Conservation (phyloP, 495 filamentous ascomycete species). For the Rusavskia elegans region DNA sequence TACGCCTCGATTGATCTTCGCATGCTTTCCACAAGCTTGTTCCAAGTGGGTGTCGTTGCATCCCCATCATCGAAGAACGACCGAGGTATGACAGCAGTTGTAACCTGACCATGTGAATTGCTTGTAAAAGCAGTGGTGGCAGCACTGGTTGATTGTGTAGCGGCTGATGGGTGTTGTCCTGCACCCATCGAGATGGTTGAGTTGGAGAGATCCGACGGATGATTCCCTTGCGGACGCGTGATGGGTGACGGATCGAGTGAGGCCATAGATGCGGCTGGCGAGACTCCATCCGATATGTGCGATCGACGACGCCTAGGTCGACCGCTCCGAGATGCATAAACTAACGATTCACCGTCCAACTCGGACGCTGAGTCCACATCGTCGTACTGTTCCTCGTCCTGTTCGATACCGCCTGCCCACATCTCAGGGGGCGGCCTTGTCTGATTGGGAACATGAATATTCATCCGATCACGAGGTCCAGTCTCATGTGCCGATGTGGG, state of each 20-base stretch:
- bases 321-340: conserved; percentile 41
- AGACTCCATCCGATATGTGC: conserved; percentile 54
- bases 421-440: conserved; percentile 86
- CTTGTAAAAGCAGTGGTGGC: conserved; percentile 52
- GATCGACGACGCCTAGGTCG: conserved; percentile 46
- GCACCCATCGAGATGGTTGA: conserved; percentile 29
- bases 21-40: conserved; percentile 78
- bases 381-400: conserved; percentile 72
- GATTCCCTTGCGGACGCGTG: conserved; percentile 17
- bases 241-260: conserved; percentile 52
- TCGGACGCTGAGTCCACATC: conserved; percentile 71
- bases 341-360: conserved; percentile 46
- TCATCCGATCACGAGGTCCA: conserved; percentile 74
- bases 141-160: conserved; percentile 38
- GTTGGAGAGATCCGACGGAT: conserved; percentile 25
- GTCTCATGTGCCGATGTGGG: conserved; percentile 65
- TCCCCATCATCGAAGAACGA: conserved; percentile 77
- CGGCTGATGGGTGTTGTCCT: conserved; percentile 19
- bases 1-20: conserved; percentile 74
- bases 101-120: conserved; percentile 36
- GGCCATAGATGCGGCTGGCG: conserved; percentile 82
- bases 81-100: conserved; percentile 45
- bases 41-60: conserved; percentile 68
- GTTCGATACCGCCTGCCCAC: conserved; percentile 68
- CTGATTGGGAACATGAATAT: conserved; percentile 75